Evolutionary conservation across 345 rosid species (phyloP), one percentile per base, ranked within the genome.

Genomic region (rapeseed (Brassica napus)): DNA sequence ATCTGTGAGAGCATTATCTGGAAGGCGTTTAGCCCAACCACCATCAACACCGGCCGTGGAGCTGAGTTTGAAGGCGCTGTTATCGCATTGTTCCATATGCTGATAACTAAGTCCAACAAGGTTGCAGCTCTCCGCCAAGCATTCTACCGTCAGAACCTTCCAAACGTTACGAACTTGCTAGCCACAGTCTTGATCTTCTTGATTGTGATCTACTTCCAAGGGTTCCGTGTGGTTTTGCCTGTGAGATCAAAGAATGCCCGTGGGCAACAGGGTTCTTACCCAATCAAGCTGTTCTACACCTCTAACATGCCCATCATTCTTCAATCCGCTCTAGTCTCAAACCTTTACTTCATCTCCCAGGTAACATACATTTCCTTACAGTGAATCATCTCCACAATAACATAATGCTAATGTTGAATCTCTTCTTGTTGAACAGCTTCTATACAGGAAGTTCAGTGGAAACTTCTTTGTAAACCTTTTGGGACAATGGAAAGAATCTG

Each of bases 11-110:
- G 79, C 82, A 92, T 92, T 57, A 92, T 92, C 76, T 92, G 94
- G 97, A 92, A 88, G 70, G 97, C 94, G 26, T 92, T 92, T 74
- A 92, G 97, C 81, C 97, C 97, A 6, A 92, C 97, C 1, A 92
- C 97, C 54, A 89, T 92, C 44, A 92, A 92, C 85, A 92, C 93
- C 16, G 97, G 97, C 0, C 86, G 97, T 24, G 97, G 97, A 61
- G 97, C 94, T 76, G 94, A 92, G 77, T 92, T 92, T 84, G 97
- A 92, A 87, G 97, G 97, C 71, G 97, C 97, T 75, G 94, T 92
- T 57, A 92, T 92, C 73, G 97, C 97, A 55, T 70, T 92, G 69
- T 90, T 92, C 88, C 94, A 92, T 71, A 83, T 92, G 73, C 81
- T 92, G 74, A 92, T 92, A 69, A 92, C 97, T 0, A 86, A 90